Base-by-base conservation (phyloP, 2,329 filamentous ascomycete genomes). In the Apiospora phragmitis region DNA sequence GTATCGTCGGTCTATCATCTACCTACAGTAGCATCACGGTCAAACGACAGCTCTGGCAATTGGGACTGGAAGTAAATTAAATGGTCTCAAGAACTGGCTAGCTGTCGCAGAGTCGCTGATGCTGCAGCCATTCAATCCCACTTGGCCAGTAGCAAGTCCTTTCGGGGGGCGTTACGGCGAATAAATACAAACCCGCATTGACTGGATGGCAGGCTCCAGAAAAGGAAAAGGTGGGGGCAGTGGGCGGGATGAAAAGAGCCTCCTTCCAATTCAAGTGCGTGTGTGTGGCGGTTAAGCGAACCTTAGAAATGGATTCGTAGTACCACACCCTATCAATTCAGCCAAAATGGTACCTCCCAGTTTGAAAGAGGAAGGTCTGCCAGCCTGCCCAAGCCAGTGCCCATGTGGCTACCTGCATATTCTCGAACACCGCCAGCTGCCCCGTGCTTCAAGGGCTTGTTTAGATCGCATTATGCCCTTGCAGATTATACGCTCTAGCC, bases 101-200 rank as follows among this genome's bases (percentile, higher is more conserved):
- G 70, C 62, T 55, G 70, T 66, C 70, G 70, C 65, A 70, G 26
- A 51, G 55, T 62, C 8, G 55, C 38, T 62, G 55, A 38, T n/a
- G 55, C 55, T 62, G 32, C 55, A 38, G 55, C 55, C 55, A 41
- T 41, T 32, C 67, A 62, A 32, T 42, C 14, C 21, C 45, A 59
- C 59, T 29, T 24, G 68, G 70, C 70, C 70, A 71, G 65, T 70
- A 51, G 29, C 62, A 45, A 68, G 38, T 35, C 21, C n/a, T 65
- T 21, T 59, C 26, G 6, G 41, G 35, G 59, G 41, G 62, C 62
- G 68, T 71, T 69, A 71, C 68, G 69, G 62, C 42, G 24, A 26
- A 65, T 66, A 68, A 35, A 38, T 43, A 41, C 66, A 68, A 65
- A 42, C 65, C 65, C 29, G 65, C 70, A 71, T 70, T 67, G 70